Conservation (phyloP, 1,284 basidiomycete species). For the Ceratobasidium sp. region DNA sequence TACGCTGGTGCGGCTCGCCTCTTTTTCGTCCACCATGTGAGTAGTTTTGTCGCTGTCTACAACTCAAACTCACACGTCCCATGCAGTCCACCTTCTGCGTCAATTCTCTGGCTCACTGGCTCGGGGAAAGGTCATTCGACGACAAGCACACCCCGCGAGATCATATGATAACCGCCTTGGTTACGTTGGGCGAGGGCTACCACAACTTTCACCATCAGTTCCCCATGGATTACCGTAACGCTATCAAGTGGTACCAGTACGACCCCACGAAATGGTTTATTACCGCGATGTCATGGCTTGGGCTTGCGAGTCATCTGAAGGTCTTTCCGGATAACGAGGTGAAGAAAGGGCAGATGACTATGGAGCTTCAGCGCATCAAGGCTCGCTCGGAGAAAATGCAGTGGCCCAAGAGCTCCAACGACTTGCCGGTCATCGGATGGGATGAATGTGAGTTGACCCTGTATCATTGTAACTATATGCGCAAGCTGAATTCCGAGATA, state of each 20-base stretch:
- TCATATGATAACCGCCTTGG: constrained; percentile 86
- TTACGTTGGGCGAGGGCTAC: constrained; percentile 92
- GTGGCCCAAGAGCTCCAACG: constrained; percentile 80
- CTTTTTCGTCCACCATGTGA: constrained; percentile 89
- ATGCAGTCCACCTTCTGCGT: constrained; percentile 70
- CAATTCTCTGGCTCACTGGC: constrained; percentile 94
- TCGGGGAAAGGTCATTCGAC: constrained; percentile 91
- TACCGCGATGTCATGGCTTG: constrained; percentile 68
- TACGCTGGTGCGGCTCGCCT: constrained; percentile 85
- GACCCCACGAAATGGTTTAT: constrained; percentile 95
- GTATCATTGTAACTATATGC: constrained; percentile 47
- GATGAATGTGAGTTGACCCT: constrained; percentile 64
- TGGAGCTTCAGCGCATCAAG: constrained; percentile 87
- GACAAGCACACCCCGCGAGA: constrained; percentile 93
- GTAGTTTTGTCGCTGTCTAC: no score
- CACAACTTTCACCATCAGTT: constrained; percentile 97
- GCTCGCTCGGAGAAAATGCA: constrained; percentile 73
- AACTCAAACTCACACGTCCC: no score
- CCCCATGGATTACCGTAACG: constrained; percentile 94
- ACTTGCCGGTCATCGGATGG: constrained; percentile 88
- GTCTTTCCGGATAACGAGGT: constrained; percentile 95
- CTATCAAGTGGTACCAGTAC: constrained; percentile 92
- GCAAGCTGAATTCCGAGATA: constrained; percentile 38
- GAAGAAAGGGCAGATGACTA: constrained; percentile 88
- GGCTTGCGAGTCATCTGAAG: constrained; percentile 88